Base-by-base conservation (phyloP, 495 filamentous ascomycete genomes). In the Trichocladium uniseriatum region DNA sequence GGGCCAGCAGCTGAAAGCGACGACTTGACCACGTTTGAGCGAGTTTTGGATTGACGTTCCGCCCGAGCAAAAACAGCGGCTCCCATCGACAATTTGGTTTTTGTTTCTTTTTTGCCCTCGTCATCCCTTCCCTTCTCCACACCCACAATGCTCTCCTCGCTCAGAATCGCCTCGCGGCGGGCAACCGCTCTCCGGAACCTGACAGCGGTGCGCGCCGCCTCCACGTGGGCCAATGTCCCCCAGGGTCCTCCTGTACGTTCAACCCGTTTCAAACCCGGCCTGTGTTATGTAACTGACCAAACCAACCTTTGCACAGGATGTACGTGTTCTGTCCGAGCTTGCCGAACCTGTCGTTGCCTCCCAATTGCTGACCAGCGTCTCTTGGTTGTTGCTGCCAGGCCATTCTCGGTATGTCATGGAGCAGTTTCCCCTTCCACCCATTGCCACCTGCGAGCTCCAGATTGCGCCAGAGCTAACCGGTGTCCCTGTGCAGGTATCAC, bases 221-320 rank as follows among this genome's bases (percentile, higher is more conserved):
- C 89, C 34, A 83, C 86, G 38, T 96, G 89, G 89, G 79, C 85
- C 55, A 83, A 86, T 51, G 87, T 95, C 40, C 84, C 87, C 57
- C 87, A 95, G 73, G 89, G 89, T 50, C 89, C 90, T 74, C 89
- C 89, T 58, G 89, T 95, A 79, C 70, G 87, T 79, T 57, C 36
- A 18, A 32, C 49, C 60, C 32, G 57, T 50, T 56, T 49, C 44
- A 4, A 41, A 63, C 61, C 55, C 65, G 14, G 2, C 27, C 8
- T 45, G 20, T 3, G 9, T 38, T 38, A 43, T 45, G 43, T 29
- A 39, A 53, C 29, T 27, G 28, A 19, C 32, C 65, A 58, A 51
- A 70, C 49, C 16, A 28, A 49, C 16, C 15, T 15, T 34, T 24
- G 13, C 32, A 56, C 24, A 81, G 79, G 79, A 82, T 79, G 79